Evolutionary conservation across 768 basidiomycete species (phyloP).

Genomic region (Nidularia pulvinata): DNA sequence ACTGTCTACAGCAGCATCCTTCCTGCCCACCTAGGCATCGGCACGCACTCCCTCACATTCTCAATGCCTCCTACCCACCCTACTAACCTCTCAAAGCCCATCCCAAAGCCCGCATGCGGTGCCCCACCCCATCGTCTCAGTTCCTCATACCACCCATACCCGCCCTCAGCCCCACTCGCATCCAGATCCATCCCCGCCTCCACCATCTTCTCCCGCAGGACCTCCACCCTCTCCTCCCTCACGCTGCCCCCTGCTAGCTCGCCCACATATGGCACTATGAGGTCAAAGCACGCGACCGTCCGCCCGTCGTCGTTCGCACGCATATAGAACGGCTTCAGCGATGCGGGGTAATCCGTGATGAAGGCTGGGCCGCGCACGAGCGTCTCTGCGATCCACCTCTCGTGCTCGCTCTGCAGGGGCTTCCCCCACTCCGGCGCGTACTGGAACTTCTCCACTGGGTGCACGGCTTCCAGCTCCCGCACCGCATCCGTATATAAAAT

Average conservation of each 20-base stretch:
- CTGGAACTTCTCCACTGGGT: slow-evolving; percentile 40
- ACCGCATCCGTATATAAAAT: slow-evolving; percentile 84
- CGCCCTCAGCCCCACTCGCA: slow-evolving; percentile 39
- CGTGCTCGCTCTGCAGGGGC: slow-evolving; percentile 86
- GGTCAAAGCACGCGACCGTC: slow-evolving; percentile 94
- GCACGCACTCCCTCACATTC: slow-evolving; percentile 91
- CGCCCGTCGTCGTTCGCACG: slow-evolving; percentile 52
- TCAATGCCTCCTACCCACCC: slow-evolving; percentile 86
- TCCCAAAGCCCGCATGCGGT: slow-evolving; percentile 94
- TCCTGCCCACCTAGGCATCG: slow-evolving; percentile 90
- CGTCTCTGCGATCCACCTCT: slow-evolving; percentile 82
- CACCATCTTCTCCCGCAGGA: slow-evolving; percentile 51
- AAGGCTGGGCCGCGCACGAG: slow-evolving; percentile 80
- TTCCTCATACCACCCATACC: slow-evolving; percentile 78
- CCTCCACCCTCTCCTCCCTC: slow-evolving; percentile 69
- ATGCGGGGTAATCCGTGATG: slow-evolving; percentile 85
- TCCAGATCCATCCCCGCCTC: slow-evolving; percentile 19
- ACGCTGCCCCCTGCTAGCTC: slow-evolving; percentile 94
- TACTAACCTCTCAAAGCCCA: slow-evolving; percentile 93
- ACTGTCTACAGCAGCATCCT: slow-evolving; percentile 58
- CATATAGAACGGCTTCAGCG: slow-evolving; percentile 98
- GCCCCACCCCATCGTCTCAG: slow-evolving; percentile 83
- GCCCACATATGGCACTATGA: slow-evolving; percentile 85
- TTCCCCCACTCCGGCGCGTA: slow-evolving; percentile 68
- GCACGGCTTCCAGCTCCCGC: slow-evolving; percentile 42